A percentile compares a stretch with the other conserved stretches of the same genome.
These are phyloP conservation scores for Ramularia collo-cygni DNA, from an alignment of 2,329 filamentous ascomycete species.

Conservation along the genomic window DNA sequence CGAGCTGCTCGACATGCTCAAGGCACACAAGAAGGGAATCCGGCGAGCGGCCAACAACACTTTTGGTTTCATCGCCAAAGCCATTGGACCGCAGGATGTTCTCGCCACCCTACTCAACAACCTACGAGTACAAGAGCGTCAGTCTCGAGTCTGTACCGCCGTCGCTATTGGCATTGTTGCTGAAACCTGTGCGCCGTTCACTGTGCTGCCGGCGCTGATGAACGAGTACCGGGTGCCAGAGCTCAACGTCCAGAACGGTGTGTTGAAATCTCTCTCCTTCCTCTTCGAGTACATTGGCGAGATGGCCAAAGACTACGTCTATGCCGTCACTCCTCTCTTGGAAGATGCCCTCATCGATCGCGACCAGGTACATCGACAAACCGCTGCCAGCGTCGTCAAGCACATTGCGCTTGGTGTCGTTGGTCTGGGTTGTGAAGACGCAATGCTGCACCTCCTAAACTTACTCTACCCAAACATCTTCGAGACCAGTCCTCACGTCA, in stretches of 20 bases:
- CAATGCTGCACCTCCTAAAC: conserved; percentile 96
- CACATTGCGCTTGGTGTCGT: conserved; percentile 97
- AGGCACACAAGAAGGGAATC: conserved; percentile 99
- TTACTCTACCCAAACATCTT: conserved; percentile 94
- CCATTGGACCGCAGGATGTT: conserved; percentile 96
- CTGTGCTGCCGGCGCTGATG: conserved; percentile 96
- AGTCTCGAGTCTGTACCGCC: conserved; percentile 96
- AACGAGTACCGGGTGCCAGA: conserved; percentile 98
- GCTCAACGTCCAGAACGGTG: conserved; percentile 97
- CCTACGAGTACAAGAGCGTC: conserved; percentile 90
- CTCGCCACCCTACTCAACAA: conserved; percentile 94
- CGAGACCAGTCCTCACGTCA: conserved; percentile 96
- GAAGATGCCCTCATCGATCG: conserved; percentile 97
- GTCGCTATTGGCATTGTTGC: conserved; percentile 98
- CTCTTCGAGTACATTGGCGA: conserved; percentile 99
- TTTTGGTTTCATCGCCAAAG: conserved; percentile 98
- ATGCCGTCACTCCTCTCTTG: conserved; percentile 89
- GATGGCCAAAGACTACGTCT: conserved; percentile 98
- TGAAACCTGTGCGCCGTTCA: conserved; percentile 96
- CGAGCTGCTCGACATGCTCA: conserved; percentile 97
- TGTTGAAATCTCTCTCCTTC: conserved; percentile 93
- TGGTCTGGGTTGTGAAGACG: conserved; percentile 92
- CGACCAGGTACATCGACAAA: conserved; percentile 96
- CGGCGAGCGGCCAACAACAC: conserved; percentile 98
- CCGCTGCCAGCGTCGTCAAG: conserved; percentile 92